Evolutionary conservation across 192 early-diverging fungal genomes (phyloP).

Genomic region (Backusella psychrophila): DNA sequence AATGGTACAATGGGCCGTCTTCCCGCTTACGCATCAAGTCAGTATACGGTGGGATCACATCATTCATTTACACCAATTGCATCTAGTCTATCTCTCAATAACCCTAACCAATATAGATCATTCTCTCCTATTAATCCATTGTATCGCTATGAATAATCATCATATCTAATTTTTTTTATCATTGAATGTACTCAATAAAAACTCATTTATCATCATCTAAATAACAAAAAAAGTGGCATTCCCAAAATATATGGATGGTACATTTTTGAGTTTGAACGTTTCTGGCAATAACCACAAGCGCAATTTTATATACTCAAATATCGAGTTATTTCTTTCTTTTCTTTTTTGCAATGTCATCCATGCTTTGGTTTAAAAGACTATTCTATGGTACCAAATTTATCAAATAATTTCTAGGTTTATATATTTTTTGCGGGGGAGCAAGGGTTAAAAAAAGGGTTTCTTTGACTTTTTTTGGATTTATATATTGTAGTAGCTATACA

Average conservation of each 20-base stretch:
- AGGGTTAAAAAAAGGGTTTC: background rate
- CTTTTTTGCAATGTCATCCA: no score
- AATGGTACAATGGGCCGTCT: slow-evolving; percentile 7
- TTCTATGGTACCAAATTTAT: background rate
- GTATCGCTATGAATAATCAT: background rate
- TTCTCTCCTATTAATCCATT: background rate
- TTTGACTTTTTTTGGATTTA: background rate
- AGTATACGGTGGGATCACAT: background rate
- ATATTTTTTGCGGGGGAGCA: background rate
- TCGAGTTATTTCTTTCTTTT: no score
- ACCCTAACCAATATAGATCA: background rate
- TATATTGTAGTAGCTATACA: background rate
- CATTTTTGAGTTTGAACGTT: background rate
- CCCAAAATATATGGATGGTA: background rate
- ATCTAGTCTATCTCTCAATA: background rate
- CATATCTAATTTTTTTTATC: background rate
- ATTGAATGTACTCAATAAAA: background rate
- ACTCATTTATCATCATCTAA: background rate
- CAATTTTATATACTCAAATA: no score
- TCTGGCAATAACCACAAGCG: background rate
- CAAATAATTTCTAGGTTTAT: background rate
- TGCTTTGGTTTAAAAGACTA: no score
- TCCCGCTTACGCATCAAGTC: background rate
- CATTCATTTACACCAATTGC: background rate
- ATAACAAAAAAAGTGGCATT: background rate